Conservation (phyloP, 148 eudicot genomes). For the Camellia japonica region DNA sequence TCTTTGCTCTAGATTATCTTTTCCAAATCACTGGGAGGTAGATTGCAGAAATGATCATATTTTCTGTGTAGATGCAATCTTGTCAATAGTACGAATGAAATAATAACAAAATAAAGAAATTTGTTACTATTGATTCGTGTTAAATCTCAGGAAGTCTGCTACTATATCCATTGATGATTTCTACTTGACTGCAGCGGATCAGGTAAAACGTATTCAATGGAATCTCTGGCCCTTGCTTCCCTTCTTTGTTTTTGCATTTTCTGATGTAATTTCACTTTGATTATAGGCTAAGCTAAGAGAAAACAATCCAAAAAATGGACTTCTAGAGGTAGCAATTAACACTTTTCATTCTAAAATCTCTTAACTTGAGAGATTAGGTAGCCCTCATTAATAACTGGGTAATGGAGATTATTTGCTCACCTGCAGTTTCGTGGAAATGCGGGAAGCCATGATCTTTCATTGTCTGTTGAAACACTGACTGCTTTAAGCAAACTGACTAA, state of each 20-base stretch:
- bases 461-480: conserved; percentile 81
- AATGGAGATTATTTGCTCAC: conserved; percentile 16
- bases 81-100: background rate
- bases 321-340: conserved; percentile 66
- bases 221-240: conserved; percentile 16
- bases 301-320: conserved; percentile 72
- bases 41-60: conserved; percentile 29
- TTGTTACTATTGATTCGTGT: conserved; percentile 27
- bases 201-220: conserved; percentile 45
- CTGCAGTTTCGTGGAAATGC: conserved; percentile 95
- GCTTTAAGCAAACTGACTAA: conserved; percentile 68
- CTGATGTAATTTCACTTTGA: conserved; percentile 22
- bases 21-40: conserved; percentile 76
- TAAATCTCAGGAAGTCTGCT: conserved; percentile 72
- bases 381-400: background rate
- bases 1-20: conserved; percentile 80
- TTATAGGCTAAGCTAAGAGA: conserved; percentile 80
- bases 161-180: conserved; percentile 96
- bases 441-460: conserved; percentile 91
- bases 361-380: conserved; percentile 4
- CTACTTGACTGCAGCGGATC: conserved; percentile 87
- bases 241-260: conserved; percentile 13
- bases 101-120: conserved; percentile 3
- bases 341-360: background rate
- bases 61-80: conserved; percentile 21